Percentiles rank a stretch among this genome's conserved stretches.
Conservation (phyloP, 257 asterid genomes). For the Misopates orontium region DNA sequence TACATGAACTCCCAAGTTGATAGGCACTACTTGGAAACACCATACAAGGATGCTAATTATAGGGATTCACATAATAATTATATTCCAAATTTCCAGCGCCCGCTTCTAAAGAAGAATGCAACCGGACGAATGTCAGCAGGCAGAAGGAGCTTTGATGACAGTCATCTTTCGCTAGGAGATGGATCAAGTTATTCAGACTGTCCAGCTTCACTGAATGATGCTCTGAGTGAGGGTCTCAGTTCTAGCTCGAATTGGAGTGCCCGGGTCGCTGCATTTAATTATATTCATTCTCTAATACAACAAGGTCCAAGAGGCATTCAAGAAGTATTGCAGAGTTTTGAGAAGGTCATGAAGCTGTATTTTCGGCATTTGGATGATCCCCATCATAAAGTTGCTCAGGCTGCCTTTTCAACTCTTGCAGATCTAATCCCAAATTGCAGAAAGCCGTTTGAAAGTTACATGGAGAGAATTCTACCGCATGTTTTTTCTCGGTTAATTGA, state of each 20-base stretch:
- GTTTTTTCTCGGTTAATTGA: slow-evolving; percentile 96
- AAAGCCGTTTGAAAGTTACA: slow-evolving; percentile 93
- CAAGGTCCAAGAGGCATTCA: slow-evolving; percentile 94
- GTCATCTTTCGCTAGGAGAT: slow-evolving; percentile 76
- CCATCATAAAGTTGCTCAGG: slow-evolving; percentile 99
- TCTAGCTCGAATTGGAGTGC: slow-evolving; percentile 98
- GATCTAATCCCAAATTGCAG: slow-evolving; percentile 94
- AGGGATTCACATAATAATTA: slow-evolving; percentile 66
- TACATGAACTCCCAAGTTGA: slow-evolving; percentile 54
- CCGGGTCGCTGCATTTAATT: slow-evolving; percentile 92
- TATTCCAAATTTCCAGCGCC: slow-evolving; percentile 94
- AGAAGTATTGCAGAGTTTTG: slow-evolving; percentile 93
- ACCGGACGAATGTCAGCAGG: slow-evolving; percentile 84
- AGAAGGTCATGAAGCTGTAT: slow-evolving; percentile 96
- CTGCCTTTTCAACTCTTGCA: slow-evolving; percentile 96
- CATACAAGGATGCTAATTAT: slow-evolving; percentile 65
- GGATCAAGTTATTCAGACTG: slow-evolving; percentile 74
- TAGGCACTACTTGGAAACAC: slow-evolving; percentile 65
- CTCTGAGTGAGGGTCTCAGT: slow-evolving; percentile 87
- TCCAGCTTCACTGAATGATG: slow-evolving; percentile 89
- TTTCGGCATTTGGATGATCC: slow-evolving; percentile 99
- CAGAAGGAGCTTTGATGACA: slow-evolving; percentile 97
- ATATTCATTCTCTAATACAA: slow-evolving; percentile 68
- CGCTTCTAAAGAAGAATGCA: slow-evolving; percentile 79
- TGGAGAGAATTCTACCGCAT: slow-evolving; percentile 97